These are phyloP conservation scores for Arthroderma uncinatum DNA, from an alignment of 2,329 filamentous ascomycete genomes.

Conservation along the genomic window DNA sequence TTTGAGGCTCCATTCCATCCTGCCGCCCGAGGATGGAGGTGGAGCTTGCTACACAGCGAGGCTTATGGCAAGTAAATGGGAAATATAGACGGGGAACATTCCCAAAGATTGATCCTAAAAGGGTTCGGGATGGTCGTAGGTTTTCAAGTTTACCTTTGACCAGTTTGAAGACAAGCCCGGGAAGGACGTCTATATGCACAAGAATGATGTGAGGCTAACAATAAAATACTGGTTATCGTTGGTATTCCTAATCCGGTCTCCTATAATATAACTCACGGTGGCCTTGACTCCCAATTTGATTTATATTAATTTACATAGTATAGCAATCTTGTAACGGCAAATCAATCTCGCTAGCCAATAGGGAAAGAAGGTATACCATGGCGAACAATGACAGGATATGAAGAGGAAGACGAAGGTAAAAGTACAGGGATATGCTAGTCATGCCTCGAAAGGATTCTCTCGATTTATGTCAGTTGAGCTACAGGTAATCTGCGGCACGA, in stretches of 20 bases:
- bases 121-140: neutral
- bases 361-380: neutral
- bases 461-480: neutral
- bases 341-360: constrained; percentile 1
- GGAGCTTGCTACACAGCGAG: neutral
- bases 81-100: too few relatives aligned
- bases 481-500: constrained; percentile 14
- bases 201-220: neutral
- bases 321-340: neutral
- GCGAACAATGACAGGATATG: neutral
- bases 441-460: neutral
- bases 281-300: neutral
- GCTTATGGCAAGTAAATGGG: neutral
- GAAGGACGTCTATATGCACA: neutral
- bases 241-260: neutral
- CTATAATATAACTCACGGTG: neutral
- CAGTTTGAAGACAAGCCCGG: neutral
- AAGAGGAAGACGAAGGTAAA: neutral
- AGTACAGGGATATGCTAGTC: neutral
- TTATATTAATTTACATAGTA: neutral
- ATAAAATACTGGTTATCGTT: neutral
- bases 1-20: neutral
- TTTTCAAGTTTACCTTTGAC: neutral
- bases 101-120: neutral
- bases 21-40: neutral